Base-by-base conservation (phyloP, 148 eudicot genomes). In the Linanthus parryae region DNA sequence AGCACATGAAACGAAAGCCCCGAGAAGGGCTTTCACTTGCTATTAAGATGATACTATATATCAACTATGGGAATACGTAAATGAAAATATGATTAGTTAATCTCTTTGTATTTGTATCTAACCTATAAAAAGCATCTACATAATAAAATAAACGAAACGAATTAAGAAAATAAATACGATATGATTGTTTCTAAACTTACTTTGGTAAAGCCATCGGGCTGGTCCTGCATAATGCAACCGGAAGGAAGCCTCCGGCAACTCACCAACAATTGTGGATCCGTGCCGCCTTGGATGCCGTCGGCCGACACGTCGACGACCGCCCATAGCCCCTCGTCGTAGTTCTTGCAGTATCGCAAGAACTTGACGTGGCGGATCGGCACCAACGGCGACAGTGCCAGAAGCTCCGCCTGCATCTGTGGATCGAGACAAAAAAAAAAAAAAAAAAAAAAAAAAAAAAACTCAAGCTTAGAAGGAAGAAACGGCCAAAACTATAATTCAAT, bases 201-300 rank as follows among this genome's bases (percentile, higher is more conserved):
- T 91, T 77, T 52, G 49, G 95, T 77, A 64, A 45, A 77, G 47
- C 88, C 88, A 65, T 80, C 73, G n/a, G 71, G 68, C 69, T 82
- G 59, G 67, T 85, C 88, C 61, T 85, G 88, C 41, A 90, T 49
- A 28, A 90, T 63, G 59, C 70, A 85, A 35, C 97, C 95, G 28
- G 97, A 90, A 57, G 95, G 97, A 19, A 78, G 78, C 73, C 88
- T 78, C 69, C 75, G 76, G 64, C 70, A 81, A 53, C 48, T 66
- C 35, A 64, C 40, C 37, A 50, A 55, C 7, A 71, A 19, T 14
- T 56, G 69, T n/a, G 67, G 36, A 58, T 31, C 62, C 1, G 65
- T 49, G 52, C 65, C 40, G 33, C 76, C 88, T 50, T 60, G 67
- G 22, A 74, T 56, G 41, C 58, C 31, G 45, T 83, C 95, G 28